Evolutionary conservation across 345 rosid genomes (phyloP), one percentile per base, ranked within the genome.

Genomic region (Diplotaxis tenuifolia): DNA sequence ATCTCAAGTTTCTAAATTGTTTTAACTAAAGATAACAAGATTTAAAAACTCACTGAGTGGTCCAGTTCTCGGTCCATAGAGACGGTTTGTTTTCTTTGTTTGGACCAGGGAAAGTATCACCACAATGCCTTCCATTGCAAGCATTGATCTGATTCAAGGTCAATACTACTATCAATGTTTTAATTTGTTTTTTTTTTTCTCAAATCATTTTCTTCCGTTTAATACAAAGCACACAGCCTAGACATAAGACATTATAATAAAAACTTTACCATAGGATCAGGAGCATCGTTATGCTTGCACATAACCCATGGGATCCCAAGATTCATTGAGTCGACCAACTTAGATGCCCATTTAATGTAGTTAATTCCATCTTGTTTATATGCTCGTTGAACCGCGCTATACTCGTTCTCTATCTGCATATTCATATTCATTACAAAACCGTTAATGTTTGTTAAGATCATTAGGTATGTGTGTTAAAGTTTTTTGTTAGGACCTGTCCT

Each of bases 21-120:
- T 57, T n/a, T 3, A 28, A 28, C 10, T 27, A 58, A 58, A 14
- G 18, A 25, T 57, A 10, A 45, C 21, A 58, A 54, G 29, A 65
- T n/a, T 28, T 25, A 5, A 36, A 23, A 60, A 75, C 98, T 83
- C 65, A 91, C 96, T 92, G 96, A 40, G 98, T 88, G 63, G 98
- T 96, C 98, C 99, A 96, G 73, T 96, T 96, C 82, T 92, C 99
- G 1, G 99, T 96, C 98, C 98, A 96, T 15, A 96, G 25, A 52
- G 82, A 49, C 12, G 99, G 99, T 75, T 96, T 96, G 83, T 87
- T n/a, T 1, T 88, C 91, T 53, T 9, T 83, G 78, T 96, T 96
- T 14, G 98, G 99, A 65, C 99, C 98, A 4, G 80, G 73, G 82
- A 90, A 96, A 22, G 99, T 92, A 68, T 96, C 98, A 4, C 97